These are phyloP conservation scores for Dictyostelium intermedium DNA, from an alignment of 78 protist genomes.

Conservation along the genomic window DNA sequence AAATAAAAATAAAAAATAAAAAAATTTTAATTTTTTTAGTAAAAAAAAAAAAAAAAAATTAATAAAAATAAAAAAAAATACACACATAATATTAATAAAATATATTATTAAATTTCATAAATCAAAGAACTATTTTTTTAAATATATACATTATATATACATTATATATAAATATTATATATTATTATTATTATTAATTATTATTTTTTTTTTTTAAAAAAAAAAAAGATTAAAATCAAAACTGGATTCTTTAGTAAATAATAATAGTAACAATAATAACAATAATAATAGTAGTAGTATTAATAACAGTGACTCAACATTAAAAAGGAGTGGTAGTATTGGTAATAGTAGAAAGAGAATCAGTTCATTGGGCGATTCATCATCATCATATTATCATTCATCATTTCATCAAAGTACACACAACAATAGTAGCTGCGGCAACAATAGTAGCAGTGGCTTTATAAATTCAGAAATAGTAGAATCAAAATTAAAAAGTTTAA, in stretches of 20 bases:
- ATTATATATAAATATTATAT: no score
- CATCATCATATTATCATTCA: not conserved
- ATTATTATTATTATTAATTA: no score
- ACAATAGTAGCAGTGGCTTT: conserved; percentile 5
- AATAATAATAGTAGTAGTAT: not conserved
- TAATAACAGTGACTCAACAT: not conserved
- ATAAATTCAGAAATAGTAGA: conserved; percentile 1
- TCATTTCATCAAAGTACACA: not conserved
- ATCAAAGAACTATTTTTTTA: not conserved
- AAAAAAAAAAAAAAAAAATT: not conserved
- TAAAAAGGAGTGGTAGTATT: conserved; percentile 20
- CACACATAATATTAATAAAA: not conserved
- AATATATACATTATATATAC: no score
- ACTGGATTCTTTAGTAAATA: not conserved
- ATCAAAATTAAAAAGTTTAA: conserved; percentile 7
- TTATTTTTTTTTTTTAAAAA: not conserved
- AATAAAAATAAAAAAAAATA: not conserved
- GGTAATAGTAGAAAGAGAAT: not conserved
- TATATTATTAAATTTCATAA: not conserved
- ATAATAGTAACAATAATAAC: not conserved
- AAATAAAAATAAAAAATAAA: not conserved
- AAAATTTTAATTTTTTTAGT: no score
- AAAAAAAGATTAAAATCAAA: not conserved
- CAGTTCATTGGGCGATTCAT: not conserved
- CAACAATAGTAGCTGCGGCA: not conserved